Conservation (phyloP, 768 basidiomycete species). For the Russula emetica region DNA sequence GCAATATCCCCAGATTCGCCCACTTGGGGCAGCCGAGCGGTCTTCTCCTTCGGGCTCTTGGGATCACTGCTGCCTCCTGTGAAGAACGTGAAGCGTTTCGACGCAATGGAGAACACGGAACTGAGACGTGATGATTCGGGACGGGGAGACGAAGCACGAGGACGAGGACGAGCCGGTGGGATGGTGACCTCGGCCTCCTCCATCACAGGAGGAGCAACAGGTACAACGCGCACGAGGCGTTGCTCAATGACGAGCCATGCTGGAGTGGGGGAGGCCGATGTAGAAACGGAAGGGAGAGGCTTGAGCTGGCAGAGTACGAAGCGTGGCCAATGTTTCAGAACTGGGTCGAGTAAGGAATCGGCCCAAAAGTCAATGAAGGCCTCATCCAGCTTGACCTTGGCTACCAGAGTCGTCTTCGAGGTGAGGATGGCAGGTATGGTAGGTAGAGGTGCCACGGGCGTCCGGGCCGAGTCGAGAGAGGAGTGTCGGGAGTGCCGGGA, state of each 20-base stretch:
- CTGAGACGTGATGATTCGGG: slow-evolving; percentile 33
- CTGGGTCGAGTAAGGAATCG: slow-evolving; percentile 66
- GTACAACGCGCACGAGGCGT: slow-evolving; percentile 39
- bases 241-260: slow-evolving; percentile 72
- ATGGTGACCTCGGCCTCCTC: slow-evolving; percentile 11
- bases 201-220: slow-evolving; percentile 24
- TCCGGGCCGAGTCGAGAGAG: slow-evolving; percentile 28
- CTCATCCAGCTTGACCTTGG: slow-evolving; percentile 63
- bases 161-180: slow-evolving; percentile 14
- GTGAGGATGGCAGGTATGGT: slow-evolving; percentile 12
- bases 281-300: slow-evolving; percentile 30
- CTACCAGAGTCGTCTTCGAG: slow-evolving; percentile 42
- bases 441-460: slow-evolving; percentile 7
- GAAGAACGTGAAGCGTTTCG: slow-evolving; percentile 64
- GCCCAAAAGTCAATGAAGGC: slow-evolving; percentile 82
- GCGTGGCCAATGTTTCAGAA: slow-evolving; percentile 59
- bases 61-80: slow-evolving; percentile 30
- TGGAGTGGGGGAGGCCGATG: slow-evolving; percentile 39
- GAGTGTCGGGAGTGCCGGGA: slow-evolving; percentile 30
- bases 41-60: slow-evolving; percentile 34
- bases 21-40: slow-evolving; percentile 38
- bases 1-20: slow-evolving; percentile 69
- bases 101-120: slow-evolving; percentile 43
- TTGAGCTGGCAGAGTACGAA: slow-evolving; percentile 72
- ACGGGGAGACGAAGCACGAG: slow-evolving; percentile 33